These are phyloP conservation scores for Penicillium turbatum DNA, from an alignment of 495 filamentous ascomycete species.

Conservation along the genomic window DNA sequence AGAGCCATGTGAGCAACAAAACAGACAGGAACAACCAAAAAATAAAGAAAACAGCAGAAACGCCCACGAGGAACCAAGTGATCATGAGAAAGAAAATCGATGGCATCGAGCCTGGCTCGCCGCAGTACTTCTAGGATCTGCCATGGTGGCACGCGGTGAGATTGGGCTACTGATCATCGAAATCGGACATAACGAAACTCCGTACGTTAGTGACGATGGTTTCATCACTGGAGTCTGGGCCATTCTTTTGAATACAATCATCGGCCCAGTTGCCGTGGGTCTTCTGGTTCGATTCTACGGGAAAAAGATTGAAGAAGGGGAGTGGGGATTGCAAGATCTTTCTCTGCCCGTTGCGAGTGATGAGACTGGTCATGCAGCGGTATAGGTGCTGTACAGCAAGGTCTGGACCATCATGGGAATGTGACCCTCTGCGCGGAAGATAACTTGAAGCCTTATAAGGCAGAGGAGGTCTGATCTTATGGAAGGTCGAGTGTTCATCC, in stretches of 20 bases:
- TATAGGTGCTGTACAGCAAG: neutral
- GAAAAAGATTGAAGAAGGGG: slow-evolving; percentile 20
- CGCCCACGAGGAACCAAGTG: neutral
- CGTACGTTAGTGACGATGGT: slow-evolving; percentile 29
- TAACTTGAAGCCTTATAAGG: neutral
- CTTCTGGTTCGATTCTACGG: slow-evolving; percentile 43
- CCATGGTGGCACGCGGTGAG: slow-evolving; percentile 74
- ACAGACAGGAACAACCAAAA: neutral
- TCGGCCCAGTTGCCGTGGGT: slow-evolving; percentile 66
- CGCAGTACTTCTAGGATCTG: slow-evolving; percentile 46
- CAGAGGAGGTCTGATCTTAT: too few relatives aligned
- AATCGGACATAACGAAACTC: slow-evolving; percentile 48
- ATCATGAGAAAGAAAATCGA: neutral
- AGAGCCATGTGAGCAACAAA: neutral
- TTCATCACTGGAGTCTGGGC: slow-evolving; percentile 72
- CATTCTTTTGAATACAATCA: slow-evolving; percentile 66
- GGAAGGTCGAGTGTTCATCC: neutral
- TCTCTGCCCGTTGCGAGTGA: neutral
- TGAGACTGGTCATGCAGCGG: neutral
- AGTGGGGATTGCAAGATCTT: slow-evolving; percentile 24
- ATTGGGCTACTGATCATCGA: slow-evolving; percentile 74
- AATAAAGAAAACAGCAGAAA: neutral
- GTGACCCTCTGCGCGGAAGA: too few relatives aligned
- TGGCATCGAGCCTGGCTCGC: slow-evolving; percentile 40
- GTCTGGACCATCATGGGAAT: neutral